Evolutionary conservation across 169 alveolate genomes (phyloP), one percentile per base, ranked within the genome.

Genomic region (Eimeria tenella): DNA sequence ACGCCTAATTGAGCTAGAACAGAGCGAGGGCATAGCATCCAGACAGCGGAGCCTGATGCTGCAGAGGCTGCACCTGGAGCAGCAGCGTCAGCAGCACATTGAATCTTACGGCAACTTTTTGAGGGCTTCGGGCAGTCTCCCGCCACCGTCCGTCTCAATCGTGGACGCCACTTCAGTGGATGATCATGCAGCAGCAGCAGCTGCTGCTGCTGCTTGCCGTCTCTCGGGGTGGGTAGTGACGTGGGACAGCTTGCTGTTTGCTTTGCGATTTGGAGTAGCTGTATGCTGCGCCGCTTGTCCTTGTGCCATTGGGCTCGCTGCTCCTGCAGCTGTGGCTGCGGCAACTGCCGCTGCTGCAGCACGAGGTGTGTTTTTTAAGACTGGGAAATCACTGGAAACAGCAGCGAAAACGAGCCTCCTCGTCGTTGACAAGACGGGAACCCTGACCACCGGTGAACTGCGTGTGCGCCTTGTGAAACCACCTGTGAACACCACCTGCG

Each of bases 261-360:
- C 96, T 3, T 94, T 97, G 92, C 87, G 95, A 9, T 96, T 96
- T 63, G 98, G 97, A 0, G 94, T 96, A 13, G 94, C 98, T 10
- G 95, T 97, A 52, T 94, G 96, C 53, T 97, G 96, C 73, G 96
- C 96, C 73, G 98, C 98, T 49, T 97, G 98, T 82, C 98, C 98
- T 4, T 97, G 98, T 84, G 98, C 98, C n/a, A 87, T 97, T 23
- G 95, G 96, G 52, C 94, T 94, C 60, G 96, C 96, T 13, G 92
- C 95, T 5, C 96, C 96, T n/a, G 89, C 93, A 8, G 96, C 96
- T 19, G 74, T 94, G 60, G 93, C 92, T 4, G 96, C 92, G 3
- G 94, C 96, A 0, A 68, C 95, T 8, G 96, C 94, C 0, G 84
- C 84, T 4, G 96, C 96, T 15, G 96, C 96, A 60, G 87, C 75